Percentiles rank a stretch among this genome's conserved stretches.
phyloP scores from a whole-genome alignment of 2,329 filamentous ascomycete species.

The Kalmusia sp. region DNA sequence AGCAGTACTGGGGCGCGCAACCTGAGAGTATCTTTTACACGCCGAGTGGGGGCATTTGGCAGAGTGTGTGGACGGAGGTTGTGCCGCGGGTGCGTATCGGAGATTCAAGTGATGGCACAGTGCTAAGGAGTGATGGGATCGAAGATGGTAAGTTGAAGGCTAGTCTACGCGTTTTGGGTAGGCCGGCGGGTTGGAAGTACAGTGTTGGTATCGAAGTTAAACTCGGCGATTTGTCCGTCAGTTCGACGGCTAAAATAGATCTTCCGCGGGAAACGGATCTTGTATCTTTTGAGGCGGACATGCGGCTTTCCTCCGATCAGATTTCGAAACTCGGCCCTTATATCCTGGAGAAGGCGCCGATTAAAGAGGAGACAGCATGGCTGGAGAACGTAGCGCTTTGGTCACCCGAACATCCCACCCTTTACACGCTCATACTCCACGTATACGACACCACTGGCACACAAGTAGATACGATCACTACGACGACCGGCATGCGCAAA shows the following conservation, averaged over 20 bases:
- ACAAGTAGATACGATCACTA: slow-evolving; percentile 64
- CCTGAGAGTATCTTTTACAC: slow-evolving; percentile 68
- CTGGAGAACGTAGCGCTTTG: slow-evolving; percentile 66
- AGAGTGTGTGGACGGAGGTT: slow-evolving; percentile 64
- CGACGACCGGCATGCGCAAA: slow-evolving; percentile 67
- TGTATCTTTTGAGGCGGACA: slow-evolving; percentile 55
- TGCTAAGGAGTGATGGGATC: slow-evolving; percentile 64
- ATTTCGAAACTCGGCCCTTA: slow-evolving; percentile 49
- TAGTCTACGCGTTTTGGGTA: slow-evolving; percentile 57
- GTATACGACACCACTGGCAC: slow-evolving; percentile 53
- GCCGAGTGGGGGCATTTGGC: slow-evolving; percentile 65
- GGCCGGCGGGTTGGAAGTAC: slow-evolving; percentile 56
- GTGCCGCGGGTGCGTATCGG: slow-evolving; percentile 62
- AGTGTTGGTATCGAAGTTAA: slow-evolving; percentile 62
- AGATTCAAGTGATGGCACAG: slow-evolving; percentile 64
- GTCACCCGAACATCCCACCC: slow-evolving; percentile 64
- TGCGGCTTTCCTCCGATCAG: slow-evolving; percentile 57
- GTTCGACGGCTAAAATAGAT: slow-evolving; percentile 50
- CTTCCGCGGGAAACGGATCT: slow-evolving; percentile 60
- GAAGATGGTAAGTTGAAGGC: slow-evolving; percentile 59
- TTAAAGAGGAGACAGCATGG: slow-evolving; percentile 54
- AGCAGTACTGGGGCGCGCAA: slow-evolving; percentile 70
- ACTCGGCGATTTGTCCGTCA: slow-evolving; percentile 58
- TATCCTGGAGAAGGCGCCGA: slow-evolving; percentile 37
- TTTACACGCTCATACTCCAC: slow-evolving; percentile 64